A percentile compares a stretch with the other conserved stretches of the same genome.
Evolutionary conservation across 129 eudicot species (phyloP).

Genomic region (Artemisia tridentata): DNA sequence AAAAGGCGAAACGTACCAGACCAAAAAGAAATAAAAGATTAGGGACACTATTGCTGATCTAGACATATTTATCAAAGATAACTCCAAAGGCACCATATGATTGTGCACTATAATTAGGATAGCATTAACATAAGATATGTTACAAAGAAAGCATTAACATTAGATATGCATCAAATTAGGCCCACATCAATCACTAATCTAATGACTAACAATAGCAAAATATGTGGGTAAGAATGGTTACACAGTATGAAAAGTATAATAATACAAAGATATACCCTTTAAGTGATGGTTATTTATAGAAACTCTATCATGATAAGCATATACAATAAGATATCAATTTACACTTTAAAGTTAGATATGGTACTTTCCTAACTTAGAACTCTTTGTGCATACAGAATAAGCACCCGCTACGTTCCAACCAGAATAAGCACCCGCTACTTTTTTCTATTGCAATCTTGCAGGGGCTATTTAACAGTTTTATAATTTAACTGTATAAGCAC

Average conservation of each 20-base stretch:
- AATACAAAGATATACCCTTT: conserved; percentile 20
- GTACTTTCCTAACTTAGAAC: conserved; percentile 1
- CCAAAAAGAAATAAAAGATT: not conserved
- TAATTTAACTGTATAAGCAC: too few relatives aligned
- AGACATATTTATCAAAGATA: conserved; percentile 12
- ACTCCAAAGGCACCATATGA: conserved; percentile 15
- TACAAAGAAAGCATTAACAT: conserved; percentile 15
- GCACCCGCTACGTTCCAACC: not conserved
- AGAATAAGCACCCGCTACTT: not conserved
- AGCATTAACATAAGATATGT: conserved; percentile 26
- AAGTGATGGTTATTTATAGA: conserved; percentile 18
- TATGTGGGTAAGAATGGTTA: conserved; percentile 32
- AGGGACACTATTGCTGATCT: conserved; percentile 7
- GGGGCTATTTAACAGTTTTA: not conserved
- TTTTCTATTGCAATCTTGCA: not conserved
- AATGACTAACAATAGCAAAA: conserved; percentile 12
- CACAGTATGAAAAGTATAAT: not conserved
- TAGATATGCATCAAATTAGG: conserved; percentile 19
- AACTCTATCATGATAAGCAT: conserved; percentile 14
- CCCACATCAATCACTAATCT: conserved; percentile 7
- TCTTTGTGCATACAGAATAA: not conserved
- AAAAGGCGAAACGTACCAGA: not conserved
- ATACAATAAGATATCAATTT: not conserved
- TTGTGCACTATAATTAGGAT: conserved; percentile 32
- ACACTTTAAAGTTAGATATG: not conserved